Percentiles rank a stretch among this genome's conserved stretches.
Evolutionary conservation across 805 yeast species (phyloP).

Genomic region (Yarrowia sp.): DNA sequence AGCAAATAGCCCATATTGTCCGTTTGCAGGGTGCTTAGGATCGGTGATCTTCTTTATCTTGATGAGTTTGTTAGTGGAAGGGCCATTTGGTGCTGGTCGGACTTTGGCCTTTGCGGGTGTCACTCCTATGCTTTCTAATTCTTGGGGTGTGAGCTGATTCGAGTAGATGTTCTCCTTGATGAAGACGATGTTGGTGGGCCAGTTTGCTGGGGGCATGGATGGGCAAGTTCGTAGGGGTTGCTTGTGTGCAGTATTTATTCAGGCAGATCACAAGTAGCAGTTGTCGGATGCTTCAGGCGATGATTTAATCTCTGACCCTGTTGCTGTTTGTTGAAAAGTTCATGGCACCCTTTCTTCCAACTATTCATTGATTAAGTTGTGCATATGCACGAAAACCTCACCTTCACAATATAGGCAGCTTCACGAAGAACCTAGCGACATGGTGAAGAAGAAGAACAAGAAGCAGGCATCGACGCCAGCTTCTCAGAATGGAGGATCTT

Average conservation of each 20-base stretch:
- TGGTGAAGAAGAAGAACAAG: constrained; percentile 7
- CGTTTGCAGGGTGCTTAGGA: constrained; percentile 32
- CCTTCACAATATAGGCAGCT: background rate
- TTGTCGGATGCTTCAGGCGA: too few relatives aligned
- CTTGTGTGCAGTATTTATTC: too few relatives aligned
- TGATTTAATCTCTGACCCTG: background rate
- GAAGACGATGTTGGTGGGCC: constrained; percentile 30
- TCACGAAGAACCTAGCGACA: background rate
- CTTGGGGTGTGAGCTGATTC: constrained; percentile 27
- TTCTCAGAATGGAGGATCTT: background rate
- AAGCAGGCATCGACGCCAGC: background rate
- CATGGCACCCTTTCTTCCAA: background rate
- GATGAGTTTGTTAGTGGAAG: constrained; percentile 27
- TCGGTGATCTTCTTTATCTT: constrained; percentile 30
- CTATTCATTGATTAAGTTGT: constrained; percentile 8
- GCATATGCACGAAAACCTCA: constrained; percentile 26
- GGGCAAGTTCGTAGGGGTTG: too few relatives aligned
- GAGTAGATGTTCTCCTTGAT: constrained; percentile 29
- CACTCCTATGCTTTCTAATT: constrained; percentile 28
- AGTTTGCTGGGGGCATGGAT: constrained; percentile 30
- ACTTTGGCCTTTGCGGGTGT: background rate
- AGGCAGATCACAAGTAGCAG: too few relatives aligned
- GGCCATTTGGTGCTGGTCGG: background rate
- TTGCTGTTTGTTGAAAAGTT: background rate
- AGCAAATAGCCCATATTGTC: constrained; percentile 33